Conservation (phyloP, 148 eudicot species). For the Chenopodium quinoa region DNA sequence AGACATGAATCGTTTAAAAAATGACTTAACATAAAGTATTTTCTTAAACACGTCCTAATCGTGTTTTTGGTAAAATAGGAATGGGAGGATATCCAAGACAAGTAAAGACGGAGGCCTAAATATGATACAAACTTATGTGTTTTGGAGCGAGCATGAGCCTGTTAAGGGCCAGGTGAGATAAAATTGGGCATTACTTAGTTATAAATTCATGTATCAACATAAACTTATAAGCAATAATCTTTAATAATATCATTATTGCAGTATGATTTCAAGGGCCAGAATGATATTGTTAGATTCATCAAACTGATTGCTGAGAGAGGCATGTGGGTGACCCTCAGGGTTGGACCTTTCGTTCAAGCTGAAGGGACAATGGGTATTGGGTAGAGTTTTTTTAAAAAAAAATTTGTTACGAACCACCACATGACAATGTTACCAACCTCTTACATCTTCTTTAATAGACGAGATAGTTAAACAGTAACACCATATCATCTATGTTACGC, state of each 20-base stretch:
- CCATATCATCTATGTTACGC: neutral
- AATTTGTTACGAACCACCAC: neutral
- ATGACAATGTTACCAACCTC: neutral
- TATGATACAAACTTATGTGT: constrained; percentile 43
- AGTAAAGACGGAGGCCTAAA: constrained; percentile 42
- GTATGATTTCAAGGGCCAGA: constrained; percentile 60
- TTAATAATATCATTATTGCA: constrained; percentile 21
- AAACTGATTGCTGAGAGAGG: constrained; percentile 53
- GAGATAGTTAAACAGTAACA: too few species aligned
- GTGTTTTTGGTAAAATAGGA: constrained; percentile 12
- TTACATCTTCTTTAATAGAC: too few species aligned
- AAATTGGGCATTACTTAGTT: neutral
- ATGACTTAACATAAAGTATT: too few species aligned
- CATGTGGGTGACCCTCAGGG: constrained; percentile 60
- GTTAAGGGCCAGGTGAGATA: constrained; percentile 38
- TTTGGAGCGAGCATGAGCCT: constrained; percentile 47
- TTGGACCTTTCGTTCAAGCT: constrained; percentile 80
- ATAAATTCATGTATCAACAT: neutral
- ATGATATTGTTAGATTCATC: constrained; percentile 66
- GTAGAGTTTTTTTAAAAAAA: constrained; percentile 27
- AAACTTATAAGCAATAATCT: neutral
- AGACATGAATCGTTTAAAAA: neutral
- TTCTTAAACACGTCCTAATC: neutral
- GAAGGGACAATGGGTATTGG: constrained; percentile 93
- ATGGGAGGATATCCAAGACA: constrained; percentile 40